Base-by-base conservation (phyloP, 257 asterid genomes). In the Perilla frutescens region DNA sequence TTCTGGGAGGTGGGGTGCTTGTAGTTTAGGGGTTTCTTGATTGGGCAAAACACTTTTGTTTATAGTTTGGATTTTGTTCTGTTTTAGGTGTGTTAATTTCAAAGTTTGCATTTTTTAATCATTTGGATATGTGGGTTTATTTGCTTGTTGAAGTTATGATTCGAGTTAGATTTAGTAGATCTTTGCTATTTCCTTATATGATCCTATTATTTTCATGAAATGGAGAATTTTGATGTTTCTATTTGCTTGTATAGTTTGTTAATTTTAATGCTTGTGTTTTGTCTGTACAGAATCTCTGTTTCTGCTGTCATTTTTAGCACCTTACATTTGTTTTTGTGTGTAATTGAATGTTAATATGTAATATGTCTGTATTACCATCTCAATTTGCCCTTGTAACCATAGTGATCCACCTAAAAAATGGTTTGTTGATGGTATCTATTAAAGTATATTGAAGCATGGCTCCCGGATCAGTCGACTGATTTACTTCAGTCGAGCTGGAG, bases 61-160 rank as follows among this genome's bases (percentile, higher is more conserved):
- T 44, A 36, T 12, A 14, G 39, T 26, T 39, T 43, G 37, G 39
- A 32, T 78, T 41, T 32, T 65, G 66, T 59, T 50, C 57, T 69
- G 26, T 20, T 58, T 7, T 70, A 74, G 79, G 79, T 79, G 83
- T 71, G 70, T 55, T 74, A 48, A 59, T 54, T 14, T 37, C 59
- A 40, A 71, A 66, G 77, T 48, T 75, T 43, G 20, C 55, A 51
- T 32, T 44, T 67, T 20, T 75, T 53, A 41, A 45, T 70, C 56
- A 57, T 6, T 65, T 81, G 54, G 75, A 70, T 53, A 8, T 49
- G 55, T 54, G 48, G 32, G 51, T 70, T 62, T 66, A 47, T 53
- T 20, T 47, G 4, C 62, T 53, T 54, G 37, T 48, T 62, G 32
- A 15, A 56, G 44, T 5, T 45, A 45, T 65, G 43, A 34, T 34